Percentiles rank a stretch among this genome's conserved stretches.
phyloP scores from a whole-genome alignment of 345 rosid genomes.

The Euphorbia peplus region DNA sequence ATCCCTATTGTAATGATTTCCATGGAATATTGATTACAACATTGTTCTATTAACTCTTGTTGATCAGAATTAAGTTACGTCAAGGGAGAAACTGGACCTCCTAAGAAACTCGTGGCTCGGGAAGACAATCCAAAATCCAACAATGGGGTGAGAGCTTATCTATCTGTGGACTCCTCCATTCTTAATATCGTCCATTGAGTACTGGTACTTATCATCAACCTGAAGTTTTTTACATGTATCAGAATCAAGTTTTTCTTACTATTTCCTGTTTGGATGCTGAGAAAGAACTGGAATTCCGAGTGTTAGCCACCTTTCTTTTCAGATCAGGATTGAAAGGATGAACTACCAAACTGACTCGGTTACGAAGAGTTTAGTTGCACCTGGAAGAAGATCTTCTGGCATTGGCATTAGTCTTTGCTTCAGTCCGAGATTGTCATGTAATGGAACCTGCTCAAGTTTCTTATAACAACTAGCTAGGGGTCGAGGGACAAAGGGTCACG shows the following conservation, averaged over 20 bases:
- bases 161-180: conserved; percentile 46
- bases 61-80: conserved; percentile 24
- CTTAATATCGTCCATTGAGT: conserved; percentile 39
- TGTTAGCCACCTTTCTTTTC: conserved; percentile 32
- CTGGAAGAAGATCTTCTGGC: conserved; percentile 36
- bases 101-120: conserved; percentile 42
- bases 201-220: conserved; percentile 48
- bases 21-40: conserved; percentile 24
- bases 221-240: conserved; percentile 14
- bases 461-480: too few species aligned
- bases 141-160: conserved; percentile 33
- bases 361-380: conserved; percentile 30
- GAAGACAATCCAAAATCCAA: conserved; percentile 41
- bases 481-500: too few species aligned
- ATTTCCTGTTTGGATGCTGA: background rate
- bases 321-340: conserved; percentile 40
- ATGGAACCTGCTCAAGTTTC: conserved; percentile 32
- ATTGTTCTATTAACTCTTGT: too few species aligned
- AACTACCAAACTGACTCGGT: conserved; percentile 38
- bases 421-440: conserved; percentile 42
- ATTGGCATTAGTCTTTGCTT: conserved; percentile 44
- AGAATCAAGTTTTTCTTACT: background rate
- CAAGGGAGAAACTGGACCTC: conserved; percentile 43
- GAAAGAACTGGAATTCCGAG: background rate
- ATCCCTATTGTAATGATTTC: conserved; percentile 33